Base-by-base conservation (phyloP, 257 asterid species). In the Solanum chilense region DNA sequence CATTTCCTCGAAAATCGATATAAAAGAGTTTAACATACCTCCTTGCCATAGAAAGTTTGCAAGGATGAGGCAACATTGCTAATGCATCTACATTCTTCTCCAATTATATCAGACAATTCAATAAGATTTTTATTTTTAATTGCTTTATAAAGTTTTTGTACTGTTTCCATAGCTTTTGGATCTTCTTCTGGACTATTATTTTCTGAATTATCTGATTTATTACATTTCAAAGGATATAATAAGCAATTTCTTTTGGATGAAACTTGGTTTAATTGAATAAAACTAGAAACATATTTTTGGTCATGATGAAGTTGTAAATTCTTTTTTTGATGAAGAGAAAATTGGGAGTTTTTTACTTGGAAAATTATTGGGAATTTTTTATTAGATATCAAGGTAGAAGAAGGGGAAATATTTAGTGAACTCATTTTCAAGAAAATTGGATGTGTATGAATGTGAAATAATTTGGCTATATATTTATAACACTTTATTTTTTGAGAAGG, bases 31-130 rank as follows among this genome's bases (percentile, higher is more conserved):
- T 18, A 29, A 29, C 89, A 1, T 89, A 93, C 98, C 98, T 93
- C 91, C 92, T 94, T 95, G 21, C 98, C 98, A 18, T 87, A 91
- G 76, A 92, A 91, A 80, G 93, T 95, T 66, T 88, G 93, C 84
- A 89, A 89, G 0, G 91, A 41, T 3, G 94, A 91, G 58, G 91
- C 90, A 11, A 95, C 92, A 84, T 94, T 95, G 76, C 95, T 94
- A 85, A 90, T 82, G 80, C 97, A 93, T 25, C 76, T 87, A 87
- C 98, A 95, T 89, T 93, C 98, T 85, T 95, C 98, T 23, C 95
- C 94, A 41, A 93, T 92, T 14, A 93, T 52, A 88, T 95, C 96
- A 12, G 95, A 93, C 25, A 95, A 41, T 86, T 91, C 90, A 21
- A 45, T n/a, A 11, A 85, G 82, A 75, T 92, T 89, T 71, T 88